Evolutionary conservation across 495 filamentous ascomycete species (phyloP).

Genomic region (Usnea hakonensis): DNA sequence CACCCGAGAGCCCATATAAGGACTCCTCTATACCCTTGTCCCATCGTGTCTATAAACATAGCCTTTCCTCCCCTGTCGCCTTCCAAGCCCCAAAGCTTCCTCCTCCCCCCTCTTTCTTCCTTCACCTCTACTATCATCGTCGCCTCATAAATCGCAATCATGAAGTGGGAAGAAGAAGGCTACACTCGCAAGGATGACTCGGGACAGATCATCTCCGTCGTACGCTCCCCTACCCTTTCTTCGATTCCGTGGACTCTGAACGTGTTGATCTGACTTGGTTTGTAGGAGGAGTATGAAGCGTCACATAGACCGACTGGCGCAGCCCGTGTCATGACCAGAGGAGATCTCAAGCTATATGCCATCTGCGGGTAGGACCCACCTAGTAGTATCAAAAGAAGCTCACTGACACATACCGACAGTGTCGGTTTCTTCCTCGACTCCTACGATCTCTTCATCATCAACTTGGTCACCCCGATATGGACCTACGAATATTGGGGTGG

Average conservation of each 20-base stretch:
- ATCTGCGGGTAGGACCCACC: conserved; percentile 13
- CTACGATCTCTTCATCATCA: conserved; percentile 76
- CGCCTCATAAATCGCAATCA: not conserved
- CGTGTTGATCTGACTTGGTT: not conserved
- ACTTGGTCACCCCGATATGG: conserved; percentile 53
- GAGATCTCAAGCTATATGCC: conserved; percentile 15
- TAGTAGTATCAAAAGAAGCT: not conserved
- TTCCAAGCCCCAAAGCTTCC: not conserved
- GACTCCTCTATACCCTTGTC: not conserved
- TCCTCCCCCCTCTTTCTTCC: not conserved
- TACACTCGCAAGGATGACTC: conserved; percentile 14
- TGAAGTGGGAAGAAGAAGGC: conserved; percentile 16
- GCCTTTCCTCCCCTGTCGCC: not conserved
- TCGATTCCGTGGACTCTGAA: no score
- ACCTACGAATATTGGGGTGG: conserved; percentile 35
- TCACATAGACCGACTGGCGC: conserved; percentile 1
- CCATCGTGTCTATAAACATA: not conserved
- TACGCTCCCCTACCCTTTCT: not conserved
- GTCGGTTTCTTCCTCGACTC: conserved; percentile 25
- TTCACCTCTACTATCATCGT: not conserved
- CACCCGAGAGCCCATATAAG: not conserved
- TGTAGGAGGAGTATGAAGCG: conserved; percentile 14
- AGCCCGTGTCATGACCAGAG: conserved; percentile 10
- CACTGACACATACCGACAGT: conserved; percentile 7
- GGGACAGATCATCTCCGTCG: conserved; percentile 11